Base-by-base conservation (phyloP, 345 rosid genomes). In the Gossypium longicalyx region DNA sequence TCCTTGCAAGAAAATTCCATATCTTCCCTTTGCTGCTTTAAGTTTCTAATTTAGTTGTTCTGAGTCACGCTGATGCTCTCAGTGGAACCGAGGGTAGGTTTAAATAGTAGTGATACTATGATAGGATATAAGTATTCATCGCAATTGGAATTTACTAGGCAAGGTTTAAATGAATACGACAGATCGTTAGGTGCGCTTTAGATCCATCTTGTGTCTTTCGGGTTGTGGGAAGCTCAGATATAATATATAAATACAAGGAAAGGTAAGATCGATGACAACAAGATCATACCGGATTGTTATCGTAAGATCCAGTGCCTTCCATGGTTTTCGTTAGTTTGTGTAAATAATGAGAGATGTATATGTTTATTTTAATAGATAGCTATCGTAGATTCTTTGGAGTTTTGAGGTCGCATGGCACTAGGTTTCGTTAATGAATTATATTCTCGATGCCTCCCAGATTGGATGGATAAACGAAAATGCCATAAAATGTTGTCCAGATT, bases 1-100 rank as follows among this genome's bases (percentile, higher is more conserved):
- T 83, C 87, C 80, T 83, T 79, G 84, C 77, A 72, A 52, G 65
- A 63, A 63, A 64, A 73, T 15, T 77, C 89, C 91, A 87, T 85
- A 3, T 45, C 66, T 52, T 17, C 52, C 13, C 5, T 17, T 12
- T 7, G 63, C 63, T 3, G 1, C 52, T 23, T 45, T 65, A 15
- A 67, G 23, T 1, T 2, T 61, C 0, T 2, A 7, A 9, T 73
- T 20, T 34, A 47, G 60, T 13, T 57, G 63, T 71, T 65, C 41
- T 62, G 45, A 15, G 41, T 34, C 41, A 34, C 20, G 11, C 23
- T 15, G 56, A 25, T 20, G 43, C 2, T 52, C 17, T 76, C n/a
- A 69, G 17, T 48, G 62, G 19, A 54, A 54, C 11, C 3, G 63
- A 27, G 9, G 44, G n/a, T 44, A 34, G 11, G 60, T 43, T 52